phyloP scores from a whole-genome alignment of 1,139 yeast species.

The Lodderomyces jiufengensis region DNA sequence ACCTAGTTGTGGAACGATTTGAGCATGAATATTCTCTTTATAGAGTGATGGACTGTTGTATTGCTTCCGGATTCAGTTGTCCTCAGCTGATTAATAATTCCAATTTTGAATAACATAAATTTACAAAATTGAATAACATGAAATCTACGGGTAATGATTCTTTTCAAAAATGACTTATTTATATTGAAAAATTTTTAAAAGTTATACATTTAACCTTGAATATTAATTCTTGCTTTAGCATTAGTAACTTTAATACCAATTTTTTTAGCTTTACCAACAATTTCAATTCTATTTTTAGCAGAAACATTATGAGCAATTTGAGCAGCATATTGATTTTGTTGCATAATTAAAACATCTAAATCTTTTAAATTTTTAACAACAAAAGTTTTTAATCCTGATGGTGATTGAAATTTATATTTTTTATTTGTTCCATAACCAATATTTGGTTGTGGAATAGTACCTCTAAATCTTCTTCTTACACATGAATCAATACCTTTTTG shows the following conservation, averaged over 20 bases:
- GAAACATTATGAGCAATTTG: slow-evolving; percentile 99
- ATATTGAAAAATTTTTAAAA: too few relatives aligned
- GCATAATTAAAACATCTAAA: slow-evolving; percentile 92
- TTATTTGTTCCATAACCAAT: slow-evolving; percentile 99
- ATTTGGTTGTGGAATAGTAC: slow-evolving; percentile 98
- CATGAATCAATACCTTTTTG: slow-evolving; percentile 99
- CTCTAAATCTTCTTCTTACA: slow-evolving; percentile 99
- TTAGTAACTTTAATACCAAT: slow-evolving; percentile 98
- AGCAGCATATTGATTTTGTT: slow-evolving; percentile 98
- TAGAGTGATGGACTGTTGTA: too few relatives aligned
- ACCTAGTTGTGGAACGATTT: too few relatives aligned
- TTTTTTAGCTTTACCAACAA: slow-evolving; percentile 96
- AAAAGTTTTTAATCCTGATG: slow-evolving; percentile 98
- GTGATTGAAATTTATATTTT: slow-evolving; percentile 93
- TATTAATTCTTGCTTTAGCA: slow-evolving; percentile 97
- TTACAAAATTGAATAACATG: too few relatives aligned
- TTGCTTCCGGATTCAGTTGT: too few relatives aligned
- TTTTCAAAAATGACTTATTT: too few relatives aligned
- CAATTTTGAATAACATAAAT: too few relatives aligned
- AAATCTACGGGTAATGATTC: too few relatives aligned
- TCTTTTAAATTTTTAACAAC: slow-evolving; percentile 90
- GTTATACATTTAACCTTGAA: slow-evolving; percentile 94
- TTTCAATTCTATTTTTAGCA: slow-evolving; percentile 96
- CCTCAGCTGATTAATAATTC: too few relatives aligned
- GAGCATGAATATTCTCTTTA: too few relatives aligned